Evolutionary conservation across 805 yeast species (phyloP).

Genomic region (Candida koratica): DNA sequence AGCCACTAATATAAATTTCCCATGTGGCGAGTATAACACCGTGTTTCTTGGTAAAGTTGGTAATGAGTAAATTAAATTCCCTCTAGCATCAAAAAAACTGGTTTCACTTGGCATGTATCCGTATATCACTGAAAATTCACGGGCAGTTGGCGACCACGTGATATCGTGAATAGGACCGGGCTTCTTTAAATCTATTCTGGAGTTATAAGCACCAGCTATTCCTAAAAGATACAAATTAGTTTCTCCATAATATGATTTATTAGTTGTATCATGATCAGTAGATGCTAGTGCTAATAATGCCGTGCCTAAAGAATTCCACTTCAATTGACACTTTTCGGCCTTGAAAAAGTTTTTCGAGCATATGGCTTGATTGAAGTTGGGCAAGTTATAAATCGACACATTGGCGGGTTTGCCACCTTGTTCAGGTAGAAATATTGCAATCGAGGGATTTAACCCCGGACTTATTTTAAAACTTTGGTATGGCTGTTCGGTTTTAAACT

Average conservation of each 20-base stretch:
- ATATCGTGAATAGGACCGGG: constrained; percentile 98
- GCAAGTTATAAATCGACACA: constrained; percentile 78
- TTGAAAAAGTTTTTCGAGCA: constrained; percentile 88
- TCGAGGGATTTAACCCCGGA: constrained; percentile 85
- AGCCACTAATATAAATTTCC: constrained; percentile 83
- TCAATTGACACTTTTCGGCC: constrained; percentile 88
- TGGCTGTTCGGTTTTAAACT: constrained; percentile 50
- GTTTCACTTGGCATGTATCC: constrained; percentile 98
- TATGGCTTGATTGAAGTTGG: constrained; percentile 71
- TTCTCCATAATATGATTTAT: constrained; percentile 95
- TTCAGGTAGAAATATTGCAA: constrained; percentile 89
- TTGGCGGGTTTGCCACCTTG: constrained; percentile 83
- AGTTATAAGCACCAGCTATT: constrained; percentile 87
- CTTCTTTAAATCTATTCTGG: constrained; percentile 78
- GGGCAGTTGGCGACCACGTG: constrained; percentile 93
- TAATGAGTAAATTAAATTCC: constrained; percentile 76
- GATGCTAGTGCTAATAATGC: constrained; percentile 90
- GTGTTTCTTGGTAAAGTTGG: constrained; percentile 90
- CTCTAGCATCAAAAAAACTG: constrained; percentile 90
- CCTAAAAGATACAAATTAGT: constrained; percentile 87
- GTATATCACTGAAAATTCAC: constrained; percentile 95
- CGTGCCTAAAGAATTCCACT: constrained; percentile 94
- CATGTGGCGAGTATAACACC: constrained; percentile 89
- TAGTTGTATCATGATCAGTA: constrained; percentile 92
- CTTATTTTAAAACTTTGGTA: constrained; percentile 61